These are phyloP conservation scores for Epithemia pelagica DNA, from an alignment of 108 stramenopile genomes.

Conservation along the genomic window DNA sequence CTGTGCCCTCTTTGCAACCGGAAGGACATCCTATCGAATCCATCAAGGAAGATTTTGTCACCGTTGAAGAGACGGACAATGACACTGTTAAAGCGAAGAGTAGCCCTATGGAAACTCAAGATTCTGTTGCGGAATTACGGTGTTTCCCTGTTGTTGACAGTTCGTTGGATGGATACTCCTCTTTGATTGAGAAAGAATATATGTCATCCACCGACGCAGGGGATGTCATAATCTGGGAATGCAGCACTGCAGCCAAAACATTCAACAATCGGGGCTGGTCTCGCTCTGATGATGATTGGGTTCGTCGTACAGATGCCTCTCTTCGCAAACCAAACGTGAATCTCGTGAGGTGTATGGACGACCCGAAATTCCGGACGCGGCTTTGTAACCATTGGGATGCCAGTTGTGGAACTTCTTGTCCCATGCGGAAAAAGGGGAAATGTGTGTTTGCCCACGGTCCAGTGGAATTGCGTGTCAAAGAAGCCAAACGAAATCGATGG, in stretches of 20 bases:
- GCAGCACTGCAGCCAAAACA: conserved; percentile 63
- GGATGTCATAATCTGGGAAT: conserved; percentile 68
- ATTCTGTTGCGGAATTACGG: background rate
- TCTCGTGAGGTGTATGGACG: conserved; percentile 66
- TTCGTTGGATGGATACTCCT: background rate
- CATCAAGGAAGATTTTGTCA: background rate
- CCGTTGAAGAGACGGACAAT: background rate
- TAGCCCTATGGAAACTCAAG: background rate
- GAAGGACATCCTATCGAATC: background rate
- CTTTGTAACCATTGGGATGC: conserved; percentile 91
- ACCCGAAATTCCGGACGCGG: conserved; percentile 90
- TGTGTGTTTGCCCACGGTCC: conserved; percentile 96
- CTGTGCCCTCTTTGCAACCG: background rate
- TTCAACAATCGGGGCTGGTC: conserved; percentile 79
- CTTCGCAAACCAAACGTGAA: conserved; percentile 61
- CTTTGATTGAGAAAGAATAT: background rate
- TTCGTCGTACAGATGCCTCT: conserved; percentile 38
- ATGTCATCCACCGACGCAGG: background rate
- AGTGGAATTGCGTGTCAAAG: conserved; percentile 89
- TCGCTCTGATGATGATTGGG: conserved; percentile 81
- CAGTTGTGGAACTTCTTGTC: conserved; percentile 69
- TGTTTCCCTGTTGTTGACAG: background rate
- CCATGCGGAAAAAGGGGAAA: conserved; percentile 87
- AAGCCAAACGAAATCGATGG: conserved; percentile 85
- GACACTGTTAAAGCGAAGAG: background rate